phyloP scores from a whole-genome alignment of 805 yeast species.

The Candida methanosorbosa region DNA sequence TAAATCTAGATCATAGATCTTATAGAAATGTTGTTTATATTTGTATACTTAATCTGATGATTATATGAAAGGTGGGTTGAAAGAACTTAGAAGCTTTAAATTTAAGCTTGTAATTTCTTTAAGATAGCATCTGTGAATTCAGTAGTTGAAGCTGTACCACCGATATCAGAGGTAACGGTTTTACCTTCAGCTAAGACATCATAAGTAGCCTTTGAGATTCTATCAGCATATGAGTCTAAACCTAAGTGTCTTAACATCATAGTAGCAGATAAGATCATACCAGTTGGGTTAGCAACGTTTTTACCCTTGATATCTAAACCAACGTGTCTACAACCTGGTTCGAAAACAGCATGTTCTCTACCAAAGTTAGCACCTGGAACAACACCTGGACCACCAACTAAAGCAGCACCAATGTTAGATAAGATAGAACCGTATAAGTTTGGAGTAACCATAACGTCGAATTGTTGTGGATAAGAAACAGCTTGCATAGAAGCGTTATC shows the following conservation, averaged over 20 bases:
- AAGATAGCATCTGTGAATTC: constrained; percentile 92
- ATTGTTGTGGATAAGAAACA: constrained; percentile 95
- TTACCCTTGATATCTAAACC: constrained; percentile 94
- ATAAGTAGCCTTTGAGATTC: constrained; percentile 82
- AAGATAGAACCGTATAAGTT: constrained; percentile 96
- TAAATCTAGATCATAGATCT: no score
- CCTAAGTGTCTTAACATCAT: constrained; percentile 95
- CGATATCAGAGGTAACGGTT: constrained; percentile 80
- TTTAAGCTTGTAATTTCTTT: constrained; percentile 43
- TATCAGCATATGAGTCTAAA: constrained; percentile 74
- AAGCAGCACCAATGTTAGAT: constrained; percentile 97
- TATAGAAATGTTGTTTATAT: no score
- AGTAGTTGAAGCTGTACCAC: constrained; percentile 82
- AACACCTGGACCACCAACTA: constrained; percentile 96
- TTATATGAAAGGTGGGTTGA: no score
- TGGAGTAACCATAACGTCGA: constrained; percentile 96
- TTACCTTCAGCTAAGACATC: constrained; percentile 85
- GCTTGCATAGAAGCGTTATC: constrained; percentile 99
- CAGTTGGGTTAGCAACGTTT: constrained; percentile 96
- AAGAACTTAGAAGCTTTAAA: neutral
- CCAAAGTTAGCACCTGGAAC: constrained; percentile 99
- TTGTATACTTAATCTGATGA: no score
- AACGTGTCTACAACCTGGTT: constrained; percentile 99
- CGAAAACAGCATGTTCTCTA: constrained; percentile 95
- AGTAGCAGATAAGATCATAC: constrained; percentile 86